phyloP scores from a whole-genome alignment of 768 basidiomycete species.

The Leccinum olivaceopallidum region DNA sequence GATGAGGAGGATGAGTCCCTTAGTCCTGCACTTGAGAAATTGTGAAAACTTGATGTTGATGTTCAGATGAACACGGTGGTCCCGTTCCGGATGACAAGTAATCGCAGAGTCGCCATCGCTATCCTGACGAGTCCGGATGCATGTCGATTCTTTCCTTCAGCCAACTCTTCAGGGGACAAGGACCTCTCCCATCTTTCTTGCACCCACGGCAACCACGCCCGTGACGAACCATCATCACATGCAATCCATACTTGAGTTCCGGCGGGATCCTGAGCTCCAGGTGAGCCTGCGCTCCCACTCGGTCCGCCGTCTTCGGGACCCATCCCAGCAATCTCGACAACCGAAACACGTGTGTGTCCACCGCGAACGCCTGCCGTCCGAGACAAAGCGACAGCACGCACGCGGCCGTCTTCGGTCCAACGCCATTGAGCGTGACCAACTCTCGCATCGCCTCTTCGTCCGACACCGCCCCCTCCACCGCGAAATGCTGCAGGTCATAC shows the following conservation, averaged over 20 bases:
- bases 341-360: constrained; percentile 64
- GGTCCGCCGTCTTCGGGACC: constrained; percentile 44
- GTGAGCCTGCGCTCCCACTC: constrained; percentile 58
- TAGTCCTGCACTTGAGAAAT: not conserved
- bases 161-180: constrained; percentile 40
- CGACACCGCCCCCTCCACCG: constrained; percentile 24
- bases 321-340: constrained; percentile 46
- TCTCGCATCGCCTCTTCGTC: constrained; percentile 58
- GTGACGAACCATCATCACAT: constrained; percentile 60
- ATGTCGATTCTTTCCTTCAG: constrained; percentile 27
- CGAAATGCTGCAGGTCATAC: constrained; percentile 61
- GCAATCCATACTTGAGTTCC: constrained; percentile 57
- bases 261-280: constrained; percentile 53
- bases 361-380: constrained; percentile 60
- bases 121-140: constrained; percentile 19
- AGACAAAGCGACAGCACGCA: constrained; percentile 64
- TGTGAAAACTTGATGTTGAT: not conserved
- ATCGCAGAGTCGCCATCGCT: not conserved
- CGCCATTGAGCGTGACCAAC: constrained; percentile 55
- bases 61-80: constrained; percentile 2
- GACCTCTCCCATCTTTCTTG: constrained; percentile 37
- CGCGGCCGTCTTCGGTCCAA: constrained; percentile 65
- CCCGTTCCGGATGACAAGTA: constrained; percentile 27
- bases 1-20: constrained; percentile 7
- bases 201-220: constrained; percentile 57